Evolutionary conservation across 2,329 filamentous ascomycete genomes (phyloP).

Genomic region (Aureobasidium melanogenum): DNA sequence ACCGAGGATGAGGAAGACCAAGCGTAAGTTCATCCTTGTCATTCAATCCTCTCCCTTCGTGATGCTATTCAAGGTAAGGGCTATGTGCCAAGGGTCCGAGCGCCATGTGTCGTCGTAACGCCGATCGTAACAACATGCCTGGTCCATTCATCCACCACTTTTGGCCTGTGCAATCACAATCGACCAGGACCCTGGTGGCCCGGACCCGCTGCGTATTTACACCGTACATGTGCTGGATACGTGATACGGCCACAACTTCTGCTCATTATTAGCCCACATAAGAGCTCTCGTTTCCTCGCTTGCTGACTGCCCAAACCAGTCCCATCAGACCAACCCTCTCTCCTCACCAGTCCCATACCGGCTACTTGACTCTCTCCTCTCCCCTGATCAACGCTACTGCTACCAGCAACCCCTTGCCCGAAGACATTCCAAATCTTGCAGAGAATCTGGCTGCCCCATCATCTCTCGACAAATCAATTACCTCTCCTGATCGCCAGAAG

Average conservation of each 20-base stretch:
- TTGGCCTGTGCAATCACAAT: neutral
- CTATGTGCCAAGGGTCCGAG: slow-evolving; percentile 4
- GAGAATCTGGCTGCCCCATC: slow-evolving; percentile 27
- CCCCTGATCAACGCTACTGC: slow-evolving; percentile 28
- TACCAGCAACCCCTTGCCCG: neutral
- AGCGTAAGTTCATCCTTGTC: slow-evolving; percentile 20
- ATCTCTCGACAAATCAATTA: slow-evolving; percentile 18
- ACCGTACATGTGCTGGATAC: slow-evolving; percentile 1
- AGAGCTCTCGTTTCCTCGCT: neutral
- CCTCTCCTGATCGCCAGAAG: slow-evolving; percentile 44
- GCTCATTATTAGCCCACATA: neutral
- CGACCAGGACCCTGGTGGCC: slow-evolving; percentile 7
- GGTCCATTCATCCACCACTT: neutral
- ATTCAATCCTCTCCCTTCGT: neutral
- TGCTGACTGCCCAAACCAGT: slow-evolving; percentile 2
- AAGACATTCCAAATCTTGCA: slow-evolving; percentile 17
- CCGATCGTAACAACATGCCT: slow-evolving; percentile 11
- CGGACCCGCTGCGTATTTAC: neutral
- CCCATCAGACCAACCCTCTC: slow-evolving; percentile 25
- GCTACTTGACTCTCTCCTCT: slow-evolving; percentile 41
- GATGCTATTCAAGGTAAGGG: neutral
- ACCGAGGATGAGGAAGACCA: slow-evolving; percentile 42
- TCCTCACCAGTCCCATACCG: slow-evolving; percentile 40
- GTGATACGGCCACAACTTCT: neutral
- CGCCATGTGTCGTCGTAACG: slow-evolving; percentile 4